Evolutionary conservation across 2,329 filamentous ascomycete species (phyloP), one percentile per base, ranked within the genome.

Genomic region (Seiridium cupressi): DNA sequence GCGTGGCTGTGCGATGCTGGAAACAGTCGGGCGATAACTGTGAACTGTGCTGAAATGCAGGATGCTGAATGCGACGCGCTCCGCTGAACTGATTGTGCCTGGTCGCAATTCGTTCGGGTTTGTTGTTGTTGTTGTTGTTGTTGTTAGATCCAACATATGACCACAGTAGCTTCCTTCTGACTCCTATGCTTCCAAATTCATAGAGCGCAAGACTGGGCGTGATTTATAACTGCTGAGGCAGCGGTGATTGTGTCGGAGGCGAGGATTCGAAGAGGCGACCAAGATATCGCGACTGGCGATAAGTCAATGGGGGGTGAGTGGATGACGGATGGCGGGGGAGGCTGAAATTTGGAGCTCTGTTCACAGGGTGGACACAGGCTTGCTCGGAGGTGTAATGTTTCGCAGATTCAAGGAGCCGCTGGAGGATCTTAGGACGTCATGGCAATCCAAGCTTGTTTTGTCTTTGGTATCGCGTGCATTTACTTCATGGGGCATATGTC

Each of bases 321-420:
- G 49, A 51, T 51, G 49, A 51, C 34, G n/a, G 55, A 51, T 58
- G 46, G 55, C 55, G 55, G 55, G 55, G 55, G 55, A 58, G 55
- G 55, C 55, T 58, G 55, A 58, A 42, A 44, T 55, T 31, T 46
- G 44, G 46, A 58, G 55, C 55, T 58, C 35, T 58, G 55, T 48
- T 40, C 44, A 5, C 51, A 58, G 36, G 31, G 46, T 51, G 55
- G 38, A 48, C 18, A 26, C 44, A 58, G 55, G 42, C 54, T 38
- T 56, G 54, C 34, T 55, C 40, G 51, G 51, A 42, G 36, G 54
- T 42, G 44, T 32, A 44, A 9, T 56, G 49, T 51, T 51, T 31
- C 31, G 49, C 49, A 51, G 49, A 51, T 51, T 36, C 11, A 26
- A 26, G 49, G 49, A 35, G 49, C 31, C 49, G 49, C 8, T 35